phyloP scores from a whole-genome alignment of 2,329 filamentous ascomycete genomes.

The Grosmannia clavigera region DNA sequence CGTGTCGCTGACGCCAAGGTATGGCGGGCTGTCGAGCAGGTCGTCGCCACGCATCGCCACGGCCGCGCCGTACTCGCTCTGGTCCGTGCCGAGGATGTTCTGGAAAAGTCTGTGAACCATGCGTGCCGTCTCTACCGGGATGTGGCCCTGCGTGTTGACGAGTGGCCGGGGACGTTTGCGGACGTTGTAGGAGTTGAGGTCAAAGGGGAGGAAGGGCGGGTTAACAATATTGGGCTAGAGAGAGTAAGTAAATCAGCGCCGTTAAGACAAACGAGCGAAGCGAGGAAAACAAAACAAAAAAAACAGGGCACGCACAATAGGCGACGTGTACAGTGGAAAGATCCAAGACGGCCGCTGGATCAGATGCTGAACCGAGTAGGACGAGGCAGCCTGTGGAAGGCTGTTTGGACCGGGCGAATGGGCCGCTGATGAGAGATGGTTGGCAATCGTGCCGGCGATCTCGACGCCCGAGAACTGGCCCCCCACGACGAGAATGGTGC shows the following conservation, averaged over 20 bases:
- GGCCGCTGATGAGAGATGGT: conserved; percentile 52
- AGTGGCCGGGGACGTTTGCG: conserved; percentile 47
- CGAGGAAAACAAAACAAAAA: background rate
- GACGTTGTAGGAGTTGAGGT: conserved; percentile 61
- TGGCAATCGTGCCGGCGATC: conserved; percentile 58
- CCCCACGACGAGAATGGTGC: conserved; percentile 61
- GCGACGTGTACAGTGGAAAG: conserved; percentile 46
- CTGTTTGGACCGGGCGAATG: conserved; percentile 34
- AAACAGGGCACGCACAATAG: conserved; percentile 24
- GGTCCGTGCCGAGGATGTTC: conserved; percentile 37
- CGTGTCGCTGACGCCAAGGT: conserved; percentile 56
- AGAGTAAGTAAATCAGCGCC: background rate
- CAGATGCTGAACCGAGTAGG: conserved; percentile 54
- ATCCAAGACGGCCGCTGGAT: conserved; percentile 60
- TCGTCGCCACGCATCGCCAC: conserved; percentile 27
- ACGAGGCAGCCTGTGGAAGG: conserved; percentile 25
- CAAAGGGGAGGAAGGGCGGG: conserved; percentile 57
- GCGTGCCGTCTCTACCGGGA: conserved; percentile 44
- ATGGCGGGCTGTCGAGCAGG: conserved; percentile 41
- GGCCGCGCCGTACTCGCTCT: conserved; percentile 34
- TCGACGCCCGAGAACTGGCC: conserved; percentile 78
- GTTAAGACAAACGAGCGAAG: background rate
- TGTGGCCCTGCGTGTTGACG: conserved; percentile 50
- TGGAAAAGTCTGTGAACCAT: conserved; percentile 39
- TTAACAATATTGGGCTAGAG: conserved; percentile 30